phyloP scores from a whole-genome alignment of 768 basidiomycete genomes.

The Collybia sordida region DNA sequence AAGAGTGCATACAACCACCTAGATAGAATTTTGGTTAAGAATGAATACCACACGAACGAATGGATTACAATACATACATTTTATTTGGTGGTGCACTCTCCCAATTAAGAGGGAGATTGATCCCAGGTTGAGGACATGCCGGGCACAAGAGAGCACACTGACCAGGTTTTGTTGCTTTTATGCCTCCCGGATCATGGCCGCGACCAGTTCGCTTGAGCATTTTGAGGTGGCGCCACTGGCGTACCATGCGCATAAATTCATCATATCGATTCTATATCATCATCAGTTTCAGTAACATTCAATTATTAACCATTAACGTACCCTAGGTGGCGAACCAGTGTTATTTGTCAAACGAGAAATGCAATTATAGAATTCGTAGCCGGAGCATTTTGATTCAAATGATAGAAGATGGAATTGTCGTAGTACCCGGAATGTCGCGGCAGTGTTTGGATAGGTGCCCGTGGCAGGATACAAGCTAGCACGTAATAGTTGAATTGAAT shows the following conservation, averaged over 20 bases:
- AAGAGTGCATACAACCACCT: slow-evolving; percentile 14
- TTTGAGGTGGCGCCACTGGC: slow-evolving; percentile 15
- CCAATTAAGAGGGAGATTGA: slow-evolving; percentile 23
- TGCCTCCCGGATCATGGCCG: slow-evolving; percentile 14
- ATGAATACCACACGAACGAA: background rate
- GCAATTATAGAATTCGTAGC: slow-evolving; percentile 10
- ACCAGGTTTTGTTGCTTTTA: slow-evolving; percentile 10
- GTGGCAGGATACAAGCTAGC: slow-evolving; percentile 11
- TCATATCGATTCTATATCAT: slow-evolving; percentile 16
- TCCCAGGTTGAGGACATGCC: slow-evolving; percentile 24
- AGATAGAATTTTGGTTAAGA: background rate
- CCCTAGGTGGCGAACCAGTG: background rate
- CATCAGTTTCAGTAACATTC: too few species aligned
- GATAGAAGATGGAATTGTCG: slow-evolving; percentile 11
- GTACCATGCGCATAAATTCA: slow-evolving; percentile 14
- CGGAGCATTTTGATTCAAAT: slow-evolving; percentile 8
- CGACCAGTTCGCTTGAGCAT: slow-evolving; percentile 18
- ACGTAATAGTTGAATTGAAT: slow-evolving; percentile 20
- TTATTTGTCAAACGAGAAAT: slow-evolving; percentile 7
- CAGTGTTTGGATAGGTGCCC: slow-evolving; percentile 3
- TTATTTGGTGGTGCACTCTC: slow-evolving; percentile 5
- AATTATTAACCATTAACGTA: background rate
- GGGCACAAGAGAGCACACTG: slow-evolving; percentile 24
- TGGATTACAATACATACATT: background rate
- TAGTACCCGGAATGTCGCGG: slow-evolving; percentile 7